Evolutionary conservation across 2,329 filamentous ascomycete species (phyloP).

Genomic region (Rhynchosporium agropyri): DNA sequence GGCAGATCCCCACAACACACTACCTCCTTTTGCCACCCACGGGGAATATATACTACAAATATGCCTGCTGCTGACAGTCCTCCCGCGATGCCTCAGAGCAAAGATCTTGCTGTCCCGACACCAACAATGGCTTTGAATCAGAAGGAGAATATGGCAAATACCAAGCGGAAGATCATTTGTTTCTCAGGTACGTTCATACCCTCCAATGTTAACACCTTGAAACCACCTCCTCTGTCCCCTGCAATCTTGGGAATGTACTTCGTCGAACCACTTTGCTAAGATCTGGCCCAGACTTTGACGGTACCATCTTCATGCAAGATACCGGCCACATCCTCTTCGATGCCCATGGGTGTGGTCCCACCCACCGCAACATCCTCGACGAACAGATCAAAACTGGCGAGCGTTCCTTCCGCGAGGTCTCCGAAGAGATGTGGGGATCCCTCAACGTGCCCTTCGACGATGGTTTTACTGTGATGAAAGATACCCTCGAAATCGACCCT

Average conservation of each 20-base stretch:
- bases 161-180: slow-evolving; percentile 59
- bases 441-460: slow-evolving; percentile 68
- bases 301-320: slow-evolving; percentile 73
- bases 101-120: slow-evolving; percentile 38
- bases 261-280: no score
- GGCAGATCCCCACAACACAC: background rate
- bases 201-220: background rate
- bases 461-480: slow-evolving; percentile 66
- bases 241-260: background rate
- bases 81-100: slow-evolving; percentile 39
- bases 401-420: slow-evolving; percentile 69
- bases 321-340: slow-evolving; percentile 72
- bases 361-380: slow-evolving; percentile 59
- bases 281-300: slow-evolving; percentile 61
- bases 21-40: background rate
- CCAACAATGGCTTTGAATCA: slow-evolving; percentile 36
- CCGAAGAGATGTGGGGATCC: slow-evolving; percentile 72
- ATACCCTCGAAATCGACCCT: slow-evolving; percentile 62
- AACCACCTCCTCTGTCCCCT: background rate
- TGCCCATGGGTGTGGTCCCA: slow-evolving; percentile 62
- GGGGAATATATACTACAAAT: slow-evolving; percentile 29
- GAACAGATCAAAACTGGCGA: slow-evolving; percentile 66
- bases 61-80: slow-evolving; percentile 48
- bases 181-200: slow-evolving; percentile 53
- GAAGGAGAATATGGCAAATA: slow-evolving; percentile 42